Base-by-base conservation (phyloP, 441 rosid species). In the Populus trichocarpa region DNA sequence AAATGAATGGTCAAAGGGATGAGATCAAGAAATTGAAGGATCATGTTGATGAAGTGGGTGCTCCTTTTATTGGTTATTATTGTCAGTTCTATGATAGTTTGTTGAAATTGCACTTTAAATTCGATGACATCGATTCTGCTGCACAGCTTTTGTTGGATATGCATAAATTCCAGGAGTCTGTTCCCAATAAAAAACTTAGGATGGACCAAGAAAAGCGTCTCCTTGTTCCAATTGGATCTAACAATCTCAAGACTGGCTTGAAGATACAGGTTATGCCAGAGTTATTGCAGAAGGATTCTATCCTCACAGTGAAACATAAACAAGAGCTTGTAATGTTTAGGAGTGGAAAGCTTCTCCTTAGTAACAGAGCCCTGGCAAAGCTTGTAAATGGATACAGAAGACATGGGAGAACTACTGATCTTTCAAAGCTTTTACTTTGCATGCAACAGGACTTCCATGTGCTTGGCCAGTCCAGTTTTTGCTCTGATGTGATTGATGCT, bases 1-100 rank as follows among this genome's bases (percentile, higher is more conserved):
- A 90, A 80, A 89, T 88, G 88, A 92, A 90, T 84, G 93, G 87
- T 38, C 92, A 83, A 78, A 82, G 94, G 67, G 91, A 89, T 82
- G 99, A 93, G 88, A 73, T 95, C 77, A 91, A 80, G 82, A 93
- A 89, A 84, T 84, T 89, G 20, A 91, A 89, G 85, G 87, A 81
- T 80, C 79, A 82, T 72, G 79, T 93, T 35, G 89, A 86, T 83
- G 76, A 32, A 38, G 81, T 87, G 22, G 84, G 92, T 20, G 36
- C 69, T 61, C 81, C 83, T 71, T 77, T 53, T 53, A 16, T 53
- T 53, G 61, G 8, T 53, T 53, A 53, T 53, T 53, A 53, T 53
- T 53, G 61, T 16, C 61, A 53, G 61, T 18, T 53, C n/a, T 95
- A 80, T 77, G 91, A 89, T 73, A 86, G 91, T 76, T 83, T 93